These are phyloP conservation scores for Urostyla sp. DNA, from an alignment of 73 alveolate genomes.

Conservation along the genomic window DNA sequence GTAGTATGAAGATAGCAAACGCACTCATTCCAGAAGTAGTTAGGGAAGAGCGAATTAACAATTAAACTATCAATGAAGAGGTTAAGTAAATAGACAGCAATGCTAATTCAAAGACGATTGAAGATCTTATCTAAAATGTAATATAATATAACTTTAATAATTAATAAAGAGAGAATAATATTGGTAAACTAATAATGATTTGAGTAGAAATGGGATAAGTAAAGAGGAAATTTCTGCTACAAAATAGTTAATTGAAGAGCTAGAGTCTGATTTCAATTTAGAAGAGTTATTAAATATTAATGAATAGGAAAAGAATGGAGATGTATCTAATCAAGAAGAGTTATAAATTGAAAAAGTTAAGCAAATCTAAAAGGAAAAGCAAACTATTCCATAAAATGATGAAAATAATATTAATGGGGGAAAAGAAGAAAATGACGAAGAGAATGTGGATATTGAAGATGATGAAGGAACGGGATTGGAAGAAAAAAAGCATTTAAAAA, in stretches of 20 bases:
- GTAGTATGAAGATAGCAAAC: slow-evolving; percentile 28
- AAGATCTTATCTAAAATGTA: too few relatives aligned
- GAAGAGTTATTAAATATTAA: too few relatives aligned
- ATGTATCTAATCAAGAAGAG: background rate
- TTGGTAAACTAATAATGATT: background rate
- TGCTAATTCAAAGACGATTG: too few relatives aligned
- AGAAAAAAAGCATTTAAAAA: background rate
- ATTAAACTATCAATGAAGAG: too few relatives aligned
- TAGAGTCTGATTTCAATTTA: too few relatives aligned
- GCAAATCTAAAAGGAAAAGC: background rate
- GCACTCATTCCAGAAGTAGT: background rate
- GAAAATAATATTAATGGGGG: background rate
- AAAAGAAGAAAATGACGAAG: background rate
- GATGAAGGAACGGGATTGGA: background rate
- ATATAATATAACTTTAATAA: background rate
- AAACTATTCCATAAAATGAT: background rate
- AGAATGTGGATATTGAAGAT: slow-evolving; percentile 27
- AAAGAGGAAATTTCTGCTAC: background rate
- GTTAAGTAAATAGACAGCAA: too few relatives aligned
- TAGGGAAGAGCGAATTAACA: background rate
- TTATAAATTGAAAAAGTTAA: background rate
- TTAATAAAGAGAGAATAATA: background rate
- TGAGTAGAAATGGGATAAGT: background rate
- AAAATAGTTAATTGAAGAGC: background rate
- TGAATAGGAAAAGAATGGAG: background rate